Conservation (phyloP, 805 yeast species). For the Metschnikowia similis region DNA sequence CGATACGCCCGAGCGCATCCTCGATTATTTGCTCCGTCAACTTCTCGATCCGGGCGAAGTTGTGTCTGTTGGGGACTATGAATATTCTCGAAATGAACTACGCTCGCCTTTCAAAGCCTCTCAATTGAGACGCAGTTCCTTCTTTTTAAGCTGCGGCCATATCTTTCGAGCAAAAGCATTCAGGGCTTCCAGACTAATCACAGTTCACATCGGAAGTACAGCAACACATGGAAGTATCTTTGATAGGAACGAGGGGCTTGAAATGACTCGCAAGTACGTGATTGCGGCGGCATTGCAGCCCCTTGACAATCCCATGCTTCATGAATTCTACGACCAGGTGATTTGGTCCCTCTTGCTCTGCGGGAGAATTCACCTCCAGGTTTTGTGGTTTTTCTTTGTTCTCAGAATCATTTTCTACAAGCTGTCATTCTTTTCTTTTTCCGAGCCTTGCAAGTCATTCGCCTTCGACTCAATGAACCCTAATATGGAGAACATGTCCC, state of each 20-base stretch:
- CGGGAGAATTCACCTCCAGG: conserved; percentile 10
- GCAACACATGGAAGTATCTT: neutral
- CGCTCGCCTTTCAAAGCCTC: conserved; percentile 1
- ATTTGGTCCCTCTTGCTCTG: conserved; percentile 15
- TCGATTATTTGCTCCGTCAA: conserved; percentile 7
- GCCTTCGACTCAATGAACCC: conserved; percentile 1
- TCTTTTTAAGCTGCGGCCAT: conserved; percentile 13
- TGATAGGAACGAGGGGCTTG: conserved; percentile 5
- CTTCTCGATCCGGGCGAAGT: conserved; percentile 6
- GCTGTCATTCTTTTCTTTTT: conserved; percentile 4
- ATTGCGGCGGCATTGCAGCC: conserved; percentile 14
- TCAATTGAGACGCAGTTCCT: conserved; percentile 8
- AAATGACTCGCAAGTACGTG: conserved; percentile 12
- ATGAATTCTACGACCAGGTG: conserved; percentile 12
- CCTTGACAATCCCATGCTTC: conserved; percentile 10
- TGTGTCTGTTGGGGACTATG: conserved; percentile 1
- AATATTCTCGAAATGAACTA: conserved; percentile 1
- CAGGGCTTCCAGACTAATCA: neutral
- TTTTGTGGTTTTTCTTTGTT: conserved; percentile 7
- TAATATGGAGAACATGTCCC: neutral
- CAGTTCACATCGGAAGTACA: neutral
- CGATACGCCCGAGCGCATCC: neutral
- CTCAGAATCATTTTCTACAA: conserved; percentile 7
- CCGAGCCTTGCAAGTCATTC: conserved; percentile 1
- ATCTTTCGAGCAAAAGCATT: conserved; percentile 6